Base-by-base conservation (phyloP, 2,329 filamentous ascomycete species). In the Penicillium sp. region DNA sequence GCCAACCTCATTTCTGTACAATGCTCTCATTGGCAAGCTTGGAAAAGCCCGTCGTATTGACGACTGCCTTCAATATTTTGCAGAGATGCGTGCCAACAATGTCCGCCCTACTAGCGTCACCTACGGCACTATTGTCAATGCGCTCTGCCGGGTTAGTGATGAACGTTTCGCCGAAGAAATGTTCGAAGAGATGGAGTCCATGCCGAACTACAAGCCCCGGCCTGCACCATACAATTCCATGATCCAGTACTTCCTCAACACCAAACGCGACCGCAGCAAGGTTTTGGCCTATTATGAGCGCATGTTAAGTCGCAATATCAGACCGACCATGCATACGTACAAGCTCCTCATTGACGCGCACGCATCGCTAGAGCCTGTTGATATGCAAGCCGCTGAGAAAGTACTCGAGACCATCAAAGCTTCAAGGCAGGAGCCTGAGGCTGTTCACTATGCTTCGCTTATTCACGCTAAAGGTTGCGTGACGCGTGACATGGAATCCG, bases 191-290 rank as follows among this genome's bases (percentile, higher is more conserved):
- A 99, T 99, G 95, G 95, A 99, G 82, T 88, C 90, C 51, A 97
- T 96, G 90, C 90, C 93, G 61, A 99, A 99, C 83, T 99, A 99
- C 86, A 98, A 97, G 84, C 92, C 95, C 46, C 90, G 95, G 9
- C 93, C 95, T 29, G 95, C 95, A 26, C 95, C 95, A 0, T 99
- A 99, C 85, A 97, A 99, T 84, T 96, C 92, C 79, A 91, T 99
- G 89, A 99, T 99, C 88, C 95, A 99, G 76, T 98, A 97, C 82
- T 99, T 98, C 86, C 84, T 98, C 69, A 96, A 92, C 61, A 98
- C 94, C 59, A 98, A 98, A 86, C 92, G 93, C 57, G 94, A 99
- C 78, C 94, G 95, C 81, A 82, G 85, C 77, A 98, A 98, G 87
- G 94, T 97, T 5, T 85, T 99, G 26, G 85, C 89, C 35, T 99